Percentiles rank a stretch among this genome's conserved stretches.
phyloP scores from a whole-genome alignment of 345 rosid genomes.

The Dipteronia dyeriana region DNA sequence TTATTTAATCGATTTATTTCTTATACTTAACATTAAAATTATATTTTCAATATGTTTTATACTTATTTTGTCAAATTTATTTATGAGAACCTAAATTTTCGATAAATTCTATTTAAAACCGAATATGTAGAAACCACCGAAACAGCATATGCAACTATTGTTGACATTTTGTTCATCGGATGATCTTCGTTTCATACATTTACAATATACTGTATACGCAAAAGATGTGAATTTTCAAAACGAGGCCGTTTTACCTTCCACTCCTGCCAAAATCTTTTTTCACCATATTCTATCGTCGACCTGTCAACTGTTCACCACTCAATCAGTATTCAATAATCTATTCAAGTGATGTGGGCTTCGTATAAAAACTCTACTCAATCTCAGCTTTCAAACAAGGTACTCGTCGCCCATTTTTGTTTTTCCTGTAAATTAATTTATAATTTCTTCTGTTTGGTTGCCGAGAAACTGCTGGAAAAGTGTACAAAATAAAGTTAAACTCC shows the following conservation, averaged over 20 bases:
- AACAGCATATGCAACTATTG: too few species aligned
- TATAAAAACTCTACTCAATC: constrained; percentile 31
- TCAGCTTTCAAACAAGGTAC: constrained; percentile 35
- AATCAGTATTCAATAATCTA: neutral
- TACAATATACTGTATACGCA: too few species aligned
- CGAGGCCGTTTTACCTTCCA: neutral
- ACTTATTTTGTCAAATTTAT: too few species aligned
- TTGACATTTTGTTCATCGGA: too few species aligned
- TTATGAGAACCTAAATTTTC: too few species aligned
- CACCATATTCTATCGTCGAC: neutral
- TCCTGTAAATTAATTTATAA: neutral
- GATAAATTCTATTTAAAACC: too few species aligned
- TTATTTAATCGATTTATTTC: too few species aligned
- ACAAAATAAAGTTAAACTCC: neutral
- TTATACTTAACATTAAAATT: too few species aligned
- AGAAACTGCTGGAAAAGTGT: neutral
- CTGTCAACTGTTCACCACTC: neutral
- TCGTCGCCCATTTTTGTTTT: neutral
- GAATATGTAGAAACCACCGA: too few species aligned
- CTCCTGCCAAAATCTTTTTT: neutral
- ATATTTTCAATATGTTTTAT: too few species aligned
- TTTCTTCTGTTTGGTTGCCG: neutral
- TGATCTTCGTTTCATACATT: too few species aligned
- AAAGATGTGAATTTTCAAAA: neutral
- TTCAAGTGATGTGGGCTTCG: constrained; percentile 38